Evolutionary conservation across 805 yeast genomes (phyloP).

Genomic region (Starmerella ratchasimensis): DNA sequence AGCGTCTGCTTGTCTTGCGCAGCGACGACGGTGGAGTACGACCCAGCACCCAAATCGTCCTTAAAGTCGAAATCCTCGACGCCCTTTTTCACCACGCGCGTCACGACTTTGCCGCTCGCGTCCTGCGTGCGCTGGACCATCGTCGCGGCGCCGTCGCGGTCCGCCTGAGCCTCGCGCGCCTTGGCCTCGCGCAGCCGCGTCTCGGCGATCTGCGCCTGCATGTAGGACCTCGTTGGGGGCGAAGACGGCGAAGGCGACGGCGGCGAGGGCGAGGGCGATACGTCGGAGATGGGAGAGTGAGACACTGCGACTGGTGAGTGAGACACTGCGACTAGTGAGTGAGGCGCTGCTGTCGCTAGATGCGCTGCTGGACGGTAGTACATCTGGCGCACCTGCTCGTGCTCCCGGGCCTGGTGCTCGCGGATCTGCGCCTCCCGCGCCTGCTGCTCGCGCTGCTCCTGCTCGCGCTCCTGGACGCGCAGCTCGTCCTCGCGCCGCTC

Average conservation of each 20-base stretch:
- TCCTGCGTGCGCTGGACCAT: constrained; percentile 17
- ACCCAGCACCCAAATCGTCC: constrained; percentile 83
- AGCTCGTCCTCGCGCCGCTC: constrained; percentile 1
- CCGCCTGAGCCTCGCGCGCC: too few relatives aligned
- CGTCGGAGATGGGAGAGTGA: too few relatives aligned
- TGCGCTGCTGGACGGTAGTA: too few relatives aligned
- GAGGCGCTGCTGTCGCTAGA: constrained; percentile 1
- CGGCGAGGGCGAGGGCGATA: too few relatives aligned
- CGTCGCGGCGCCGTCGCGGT: constrained; percentile 17
- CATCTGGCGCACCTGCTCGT: too few relatives aligned
- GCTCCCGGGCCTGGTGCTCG: constrained; percentile 1
- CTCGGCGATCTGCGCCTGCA: too few relatives aligned
- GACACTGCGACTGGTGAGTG: too few relatives aligned
- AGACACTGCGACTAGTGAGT: too few relatives aligned
- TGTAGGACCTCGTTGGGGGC: too few relatives aligned
- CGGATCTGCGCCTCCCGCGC: not conserved
- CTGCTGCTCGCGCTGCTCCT: constrained; percentile 1
- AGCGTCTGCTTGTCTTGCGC: constrained; percentile 66
- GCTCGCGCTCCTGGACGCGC: not conserved
- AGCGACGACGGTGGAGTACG: constrained; percentile 83
- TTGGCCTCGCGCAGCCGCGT: too few relatives aligned
- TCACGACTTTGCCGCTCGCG: constrained; percentile 35
- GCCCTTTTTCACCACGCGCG: constrained; percentile 37
- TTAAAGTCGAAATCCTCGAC: constrained; percentile 86
- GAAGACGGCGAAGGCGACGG: too few relatives aligned